Conservation (phyloP, 257 asterid species). For the Osmanthus fragrans region DNA sequence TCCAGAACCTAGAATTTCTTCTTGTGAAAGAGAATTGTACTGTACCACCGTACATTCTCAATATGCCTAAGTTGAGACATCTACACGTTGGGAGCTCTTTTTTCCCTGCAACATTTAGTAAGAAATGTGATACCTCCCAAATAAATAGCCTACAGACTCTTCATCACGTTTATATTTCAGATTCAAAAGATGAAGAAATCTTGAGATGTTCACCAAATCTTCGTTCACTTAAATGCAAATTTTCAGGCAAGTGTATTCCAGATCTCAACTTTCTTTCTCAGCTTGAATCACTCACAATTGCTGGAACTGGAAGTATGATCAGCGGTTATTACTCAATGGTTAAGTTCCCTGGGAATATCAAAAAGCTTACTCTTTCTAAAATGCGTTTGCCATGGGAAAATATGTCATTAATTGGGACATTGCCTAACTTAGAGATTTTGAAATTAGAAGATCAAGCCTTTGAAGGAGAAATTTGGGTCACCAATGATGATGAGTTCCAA, state of each 20-base stretch:
- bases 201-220: neutral
- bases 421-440: no score
- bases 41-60: neutral
- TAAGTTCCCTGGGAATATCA: neutral
- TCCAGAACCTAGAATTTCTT: no score
- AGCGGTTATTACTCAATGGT: no score
- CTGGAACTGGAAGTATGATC: no score
- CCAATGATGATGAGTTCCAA: neutral
- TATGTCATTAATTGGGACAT: no score
- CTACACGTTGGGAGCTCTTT: no score
- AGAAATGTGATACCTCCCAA: neutral
- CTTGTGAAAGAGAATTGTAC: no score
- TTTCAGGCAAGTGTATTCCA: accelerated
- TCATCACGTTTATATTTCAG: neutral
- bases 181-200: neutral
- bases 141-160: neutral
- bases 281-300: neutral
- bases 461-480: neutral
- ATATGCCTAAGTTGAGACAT: conserved; percentile 7
- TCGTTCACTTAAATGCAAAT: neutral
- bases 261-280: neutral
- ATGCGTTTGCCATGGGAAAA: no score
- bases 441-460: neutral
- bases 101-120: neutral
- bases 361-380: neutral